Conservation (phyloP, 2,329 filamentous ascomycete genomes). For the Pseudopyrenochaeta lycopersici region DNA sequence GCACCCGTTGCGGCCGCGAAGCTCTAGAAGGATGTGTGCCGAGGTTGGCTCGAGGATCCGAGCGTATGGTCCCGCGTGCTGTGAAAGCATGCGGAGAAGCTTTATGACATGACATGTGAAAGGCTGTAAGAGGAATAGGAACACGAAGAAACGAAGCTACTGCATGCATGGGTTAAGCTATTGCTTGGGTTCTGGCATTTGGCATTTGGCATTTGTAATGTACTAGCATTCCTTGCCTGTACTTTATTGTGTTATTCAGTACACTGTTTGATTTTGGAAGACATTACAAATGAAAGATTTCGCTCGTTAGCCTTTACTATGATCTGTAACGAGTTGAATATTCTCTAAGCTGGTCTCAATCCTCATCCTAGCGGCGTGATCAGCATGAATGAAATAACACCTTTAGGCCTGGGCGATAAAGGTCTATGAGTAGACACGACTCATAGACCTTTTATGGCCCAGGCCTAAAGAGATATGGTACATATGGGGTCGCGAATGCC, state of each 20-base stretch:
- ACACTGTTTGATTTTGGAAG: not conserved
- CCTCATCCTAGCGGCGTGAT: too few species aligned
- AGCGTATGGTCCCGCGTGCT: not conserved
- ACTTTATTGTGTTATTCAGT: too few species aligned
- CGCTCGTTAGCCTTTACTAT: not conserved
- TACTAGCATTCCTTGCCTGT: too few species aligned
- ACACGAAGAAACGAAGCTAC: not conserved
- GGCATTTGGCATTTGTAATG: too few species aligned
- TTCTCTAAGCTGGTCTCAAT: too few species aligned
- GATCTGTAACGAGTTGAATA: too few species aligned
- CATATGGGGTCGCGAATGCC: too few species aligned
- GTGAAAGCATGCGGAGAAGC: not conserved
- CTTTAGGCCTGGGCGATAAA: not conserved
- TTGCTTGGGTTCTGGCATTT: not conserved
- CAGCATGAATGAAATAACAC: too few species aligned
- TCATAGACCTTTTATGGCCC: too few species aligned
- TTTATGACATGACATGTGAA: not conserved
- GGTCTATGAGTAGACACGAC: too few species aligned
- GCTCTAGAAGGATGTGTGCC: constrained; percentile 14
- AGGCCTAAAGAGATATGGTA: too few species aligned
- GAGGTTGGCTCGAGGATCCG: constrained; percentile 9
- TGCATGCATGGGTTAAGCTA: not conserved
- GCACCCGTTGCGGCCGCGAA: constrained; percentile 22
- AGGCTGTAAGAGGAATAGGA: not conserved
- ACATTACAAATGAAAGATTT: not conserved